Conservation (phyloP, 371 early-diverging fungal genomes). For the Batkoa obscura region DNA sequence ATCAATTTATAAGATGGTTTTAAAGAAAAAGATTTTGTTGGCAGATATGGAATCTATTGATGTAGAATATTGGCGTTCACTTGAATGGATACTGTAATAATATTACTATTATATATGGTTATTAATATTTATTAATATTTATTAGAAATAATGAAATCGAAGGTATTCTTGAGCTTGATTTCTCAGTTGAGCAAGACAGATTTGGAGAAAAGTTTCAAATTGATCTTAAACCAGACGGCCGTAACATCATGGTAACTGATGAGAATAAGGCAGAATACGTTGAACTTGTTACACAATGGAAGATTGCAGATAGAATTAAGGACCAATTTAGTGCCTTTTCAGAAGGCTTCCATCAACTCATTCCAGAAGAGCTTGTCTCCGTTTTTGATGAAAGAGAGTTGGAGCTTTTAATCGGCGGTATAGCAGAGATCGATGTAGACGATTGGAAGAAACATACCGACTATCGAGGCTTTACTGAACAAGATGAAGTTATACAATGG, state of each 20-base stretch:
- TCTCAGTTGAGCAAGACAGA: constrained; percentile 76
- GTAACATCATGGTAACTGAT: constrained; percentile 85
- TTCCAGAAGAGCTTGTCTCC: constrained; percentile 77
- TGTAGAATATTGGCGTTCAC: constrained; percentile 73
- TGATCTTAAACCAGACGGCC: constrained; percentile 79
- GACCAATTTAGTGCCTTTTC: constrained; percentile 88
- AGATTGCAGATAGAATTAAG: constrained; percentile 65
- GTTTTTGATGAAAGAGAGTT: constrained; percentile 97
- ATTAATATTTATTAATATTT: background rate
- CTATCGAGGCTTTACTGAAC: constrained; percentile 89
- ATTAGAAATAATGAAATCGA: constrained; percentile 67
- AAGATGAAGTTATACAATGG: constrained; percentile 90
- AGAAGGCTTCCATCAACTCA: constrained; percentile 89
- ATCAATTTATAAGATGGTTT: constrained; percentile 90
- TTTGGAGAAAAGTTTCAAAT: constrained; percentile 85
- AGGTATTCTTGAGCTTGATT: constrained; percentile 73
- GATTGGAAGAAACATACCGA: constrained; percentile 99
- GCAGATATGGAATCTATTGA: constrained; percentile 94
- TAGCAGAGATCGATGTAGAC: constrained; percentile 95
- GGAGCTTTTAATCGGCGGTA: constrained; percentile 93
- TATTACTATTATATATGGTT: background rate
- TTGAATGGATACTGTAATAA: constrained; percentile 79
- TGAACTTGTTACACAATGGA: constrained; percentile 54
- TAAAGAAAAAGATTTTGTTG: constrained; percentile 66
- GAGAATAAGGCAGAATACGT: constrained; percentile 95